phyloP scores from a whole-genome alignment of 495 filamentous ascomycete genomes.

The Talaromyces liani region DNA sequence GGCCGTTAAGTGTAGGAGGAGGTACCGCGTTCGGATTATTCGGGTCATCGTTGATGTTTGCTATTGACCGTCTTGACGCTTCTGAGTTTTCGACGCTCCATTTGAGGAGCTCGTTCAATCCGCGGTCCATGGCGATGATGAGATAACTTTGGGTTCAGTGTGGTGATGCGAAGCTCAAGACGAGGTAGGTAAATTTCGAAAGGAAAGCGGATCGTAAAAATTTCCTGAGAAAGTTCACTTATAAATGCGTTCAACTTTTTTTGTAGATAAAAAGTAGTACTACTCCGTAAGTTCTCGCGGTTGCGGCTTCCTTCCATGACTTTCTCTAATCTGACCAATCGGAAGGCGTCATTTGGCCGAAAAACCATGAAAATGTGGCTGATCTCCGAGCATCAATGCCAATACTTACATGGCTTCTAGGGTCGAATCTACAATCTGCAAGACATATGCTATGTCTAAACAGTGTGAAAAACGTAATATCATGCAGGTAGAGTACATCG shows the following conservation, averaged over 20 bases:
- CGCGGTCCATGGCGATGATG: conserved; percentile 40
- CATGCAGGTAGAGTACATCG: not conserved
- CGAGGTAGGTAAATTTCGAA: not conserved
- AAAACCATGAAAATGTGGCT: not conserved
- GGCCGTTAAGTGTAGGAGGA: conserved; percentile 24
- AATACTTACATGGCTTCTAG: not conserved
- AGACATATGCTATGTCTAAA: not conserved
- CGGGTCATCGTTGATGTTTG: conserved; percentile 32
- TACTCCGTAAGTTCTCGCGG: not conserved
- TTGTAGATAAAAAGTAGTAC: not conserved
- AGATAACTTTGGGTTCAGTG: not conserved
- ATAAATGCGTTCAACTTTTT: not conserved
- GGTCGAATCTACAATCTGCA: not conserved
- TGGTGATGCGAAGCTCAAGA: not conserved
- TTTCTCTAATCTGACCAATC: conserved; percentile 4
- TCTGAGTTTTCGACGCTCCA: conserved; percentile 85
- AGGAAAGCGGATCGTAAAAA: not conserved
- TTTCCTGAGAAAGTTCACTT: not conserved
- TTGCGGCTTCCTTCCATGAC: not conserved
- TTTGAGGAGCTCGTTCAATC: conserved; percentile 76
- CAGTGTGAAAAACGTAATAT: not conserved
- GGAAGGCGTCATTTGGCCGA: not conserved
- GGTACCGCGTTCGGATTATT: conserved; percentile 35
- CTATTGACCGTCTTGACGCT: conserved; percentile 23
- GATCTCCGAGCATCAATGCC: not conserved